Evolutionary conservation across 2,329 filamentous ascomycete species (phyloP).

Genomic region (Fusarium beomiforme): DNA sequence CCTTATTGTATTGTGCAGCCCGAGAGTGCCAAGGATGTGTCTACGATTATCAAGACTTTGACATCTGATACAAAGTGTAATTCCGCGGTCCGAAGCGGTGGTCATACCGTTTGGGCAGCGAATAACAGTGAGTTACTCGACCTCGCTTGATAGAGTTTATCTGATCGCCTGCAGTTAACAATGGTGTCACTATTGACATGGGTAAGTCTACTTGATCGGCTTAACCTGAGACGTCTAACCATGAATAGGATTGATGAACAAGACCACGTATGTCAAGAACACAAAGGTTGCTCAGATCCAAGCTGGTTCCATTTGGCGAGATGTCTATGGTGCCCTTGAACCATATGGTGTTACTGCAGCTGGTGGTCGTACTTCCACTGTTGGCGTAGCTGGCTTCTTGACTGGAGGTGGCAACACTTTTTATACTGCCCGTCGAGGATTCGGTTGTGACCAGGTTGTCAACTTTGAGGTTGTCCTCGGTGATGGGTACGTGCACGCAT

Average conservation of each 20-base stretch:
- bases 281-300: constrained; percentile 14
- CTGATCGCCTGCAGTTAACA: constrained; percentile 6
- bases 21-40: constrained; percentile 30
- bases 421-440: constrained; percentile 24
- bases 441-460: constrained; percentile 53
- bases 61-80: background rate
- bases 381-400: constrained; percentile 44
- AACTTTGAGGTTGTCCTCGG: constrained; percentile 55
- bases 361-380: constrained; percentile 2
- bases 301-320: constrained; percentile 5
- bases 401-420: constrained; percentile 41
- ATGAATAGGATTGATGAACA: constrained; percentile 10
- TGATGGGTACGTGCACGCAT: background rate
- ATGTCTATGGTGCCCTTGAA: constrained; percentile 3
- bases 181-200: constrained; percentile 19
- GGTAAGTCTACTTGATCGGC: background rate
- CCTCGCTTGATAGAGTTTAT: background rate
- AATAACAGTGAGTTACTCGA: background rate
- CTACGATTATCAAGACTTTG: constrained; percentile 25
- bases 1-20: constrained; percentile 44
- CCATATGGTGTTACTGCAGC: constrained; percentile 14
- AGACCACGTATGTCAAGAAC: constrained; percentile 7
- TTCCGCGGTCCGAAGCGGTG: constrained; percentile 11
- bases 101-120: constrained; percentile 14
- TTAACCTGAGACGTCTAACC: background rate